Evolutionary conservation across 176 grass and related monocot species (phyloP), one percentile per base, ranked within the genome.

Genomic region (Eremochloa ophiuroides): DNA sequence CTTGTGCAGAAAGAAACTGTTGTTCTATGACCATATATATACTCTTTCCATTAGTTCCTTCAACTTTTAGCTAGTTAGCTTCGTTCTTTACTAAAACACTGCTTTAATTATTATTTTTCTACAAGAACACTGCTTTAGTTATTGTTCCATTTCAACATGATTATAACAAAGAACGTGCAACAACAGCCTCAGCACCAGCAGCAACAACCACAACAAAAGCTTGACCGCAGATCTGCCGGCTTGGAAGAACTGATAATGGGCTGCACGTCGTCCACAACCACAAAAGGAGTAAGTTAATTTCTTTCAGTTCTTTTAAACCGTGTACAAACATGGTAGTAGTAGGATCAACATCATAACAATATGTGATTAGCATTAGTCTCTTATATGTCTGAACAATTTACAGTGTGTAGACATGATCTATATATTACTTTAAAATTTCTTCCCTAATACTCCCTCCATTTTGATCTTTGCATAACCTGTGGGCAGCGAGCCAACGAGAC

Each of bases 161-260:
- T 66, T 77, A 82, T 86, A 82, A 85, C 87, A 39, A 85, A 59
- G 78, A 89, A 78, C 83, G 78, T 86, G 88, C 73, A 78, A 27
- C 28, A 74, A 55, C 84, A 86, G 69, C 76, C 63, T 16, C 70
- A 85, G 34, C 77, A 78, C 76, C 71, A 85, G 20, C 83, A 84
- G 51, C 82, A 88, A 28, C 88, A 93, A 10, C 51, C 74, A 31
- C 95, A 93, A 5, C 96, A 93, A 59, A 93, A 99, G 74, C 77
- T 92, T 85, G 97, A 93, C 35, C 76, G 84, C 27, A 92, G 91
- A 73, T 99, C 97, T 83, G 88, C 93, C 28, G 93, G 97, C 78
- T 82, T 94, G 80, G 97, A 99, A 87, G 97, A 96, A 82, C 39
- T 99, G 79, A 83, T 99, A 75, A 91, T 91, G 93, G 91, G 97